Evolutionary conservation across 345 rosid genomes (phyloP).

Genomic region (Brassica juncea): DNA sequence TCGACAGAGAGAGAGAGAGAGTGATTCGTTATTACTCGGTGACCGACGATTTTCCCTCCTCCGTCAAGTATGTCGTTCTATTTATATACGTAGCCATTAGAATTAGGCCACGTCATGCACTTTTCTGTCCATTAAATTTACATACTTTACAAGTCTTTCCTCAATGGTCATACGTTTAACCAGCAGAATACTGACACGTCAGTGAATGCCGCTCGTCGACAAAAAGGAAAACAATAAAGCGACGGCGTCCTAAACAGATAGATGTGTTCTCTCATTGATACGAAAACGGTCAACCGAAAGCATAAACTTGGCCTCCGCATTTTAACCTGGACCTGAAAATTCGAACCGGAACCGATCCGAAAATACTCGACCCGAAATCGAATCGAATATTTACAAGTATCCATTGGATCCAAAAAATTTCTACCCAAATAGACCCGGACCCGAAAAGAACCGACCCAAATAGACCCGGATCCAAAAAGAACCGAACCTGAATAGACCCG

Average conservation of each 20-base stretch:
- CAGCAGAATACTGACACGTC: slow-evolving; percentile 31
- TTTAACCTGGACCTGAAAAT: too few relatives aligned
- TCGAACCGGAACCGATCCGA: too few relatives aligned
- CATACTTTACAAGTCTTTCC: slow-evolving; percentile 1
- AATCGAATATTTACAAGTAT: too few relatives aligned
- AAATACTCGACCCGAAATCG: too few relatives aligned
- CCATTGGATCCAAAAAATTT: too few relatives aligned
- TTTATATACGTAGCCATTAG: slow-evolving; percentile 18
- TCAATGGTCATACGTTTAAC: slow-evolving; percentile 29
- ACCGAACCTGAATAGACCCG: too few relatives aligned
- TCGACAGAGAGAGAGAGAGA: slow-evolving; percentile 5
- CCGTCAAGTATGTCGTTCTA: not conserved
- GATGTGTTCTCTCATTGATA: not conserved
- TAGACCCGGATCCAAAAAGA: too few relatives aligned
- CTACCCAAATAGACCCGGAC: too few relatives aligned
- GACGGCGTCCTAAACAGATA: not conserved
- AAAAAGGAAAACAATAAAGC: not conserved
- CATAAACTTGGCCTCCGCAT: too few relatives aligned
- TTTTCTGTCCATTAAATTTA: slow-evolving; percentile 34
- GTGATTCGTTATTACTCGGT: not conserved
- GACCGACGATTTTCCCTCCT: slow-evolving; percentile 9
- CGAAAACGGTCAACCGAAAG: not conserved
- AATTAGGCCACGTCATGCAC: slow-evolving; percentile 26
- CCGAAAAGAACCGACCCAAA: too few relatives aligned
- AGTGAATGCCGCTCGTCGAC: not conserved